Conservation (phyloP, 2,329 filamentous ascomycete genomes). For the Amauroascus verrucosus region DNA sequence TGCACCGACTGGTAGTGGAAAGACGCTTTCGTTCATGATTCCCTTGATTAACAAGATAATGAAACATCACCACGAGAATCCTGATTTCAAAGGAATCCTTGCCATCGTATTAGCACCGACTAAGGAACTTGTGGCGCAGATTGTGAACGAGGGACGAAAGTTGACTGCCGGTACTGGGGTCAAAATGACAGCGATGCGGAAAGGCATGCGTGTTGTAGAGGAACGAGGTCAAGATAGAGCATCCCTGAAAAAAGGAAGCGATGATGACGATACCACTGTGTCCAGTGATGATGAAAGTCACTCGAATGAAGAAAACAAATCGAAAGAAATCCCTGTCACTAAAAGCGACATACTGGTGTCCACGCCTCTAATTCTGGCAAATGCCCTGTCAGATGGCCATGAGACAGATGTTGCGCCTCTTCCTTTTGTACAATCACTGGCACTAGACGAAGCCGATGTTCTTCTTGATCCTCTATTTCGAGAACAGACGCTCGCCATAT, state of each 20-base stretch:
- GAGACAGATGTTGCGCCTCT: constrained; percentile 43
- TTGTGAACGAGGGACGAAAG: constrained; percentile 73
- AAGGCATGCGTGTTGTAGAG: constrained; percentile 62
- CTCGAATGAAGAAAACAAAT: constrained; percentile 19
- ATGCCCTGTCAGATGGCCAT: constrained; percentile 50
- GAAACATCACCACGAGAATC: constrained; percentile 41
- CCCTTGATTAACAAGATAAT: constrained; percentile 71
- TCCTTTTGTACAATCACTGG: constrained; percentile 59
- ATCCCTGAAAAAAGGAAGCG: constrained; percentile 31
- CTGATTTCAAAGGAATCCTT: constrained; percentile 50
- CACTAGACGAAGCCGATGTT: constrained; percentile 92
- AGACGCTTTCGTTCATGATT: constrained; percentile 87
- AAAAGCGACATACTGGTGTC: constrained; percentile 72
- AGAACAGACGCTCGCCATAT: constrained; percentile 75
- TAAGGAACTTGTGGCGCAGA: constrained; percentile 70
- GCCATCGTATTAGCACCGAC: constrained; percentile 69
- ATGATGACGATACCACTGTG: constrained; percentile 20
- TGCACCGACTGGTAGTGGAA: constrained; percentile 91
- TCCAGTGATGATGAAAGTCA: constrained; percentile 10
- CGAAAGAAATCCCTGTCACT: constrained; percentile 36
- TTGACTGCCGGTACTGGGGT: constrained; percentile 66
- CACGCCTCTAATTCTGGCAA: constrained; percentile 67
- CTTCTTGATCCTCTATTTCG: constrained; percentile 84
- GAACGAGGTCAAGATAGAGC: constrained; percentile 34
- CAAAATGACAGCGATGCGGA: constrained; percentile 70